Evolutionary conservation across 345 rosid species (phyloP).

Genomic region (Camelina sativa): DNA sequence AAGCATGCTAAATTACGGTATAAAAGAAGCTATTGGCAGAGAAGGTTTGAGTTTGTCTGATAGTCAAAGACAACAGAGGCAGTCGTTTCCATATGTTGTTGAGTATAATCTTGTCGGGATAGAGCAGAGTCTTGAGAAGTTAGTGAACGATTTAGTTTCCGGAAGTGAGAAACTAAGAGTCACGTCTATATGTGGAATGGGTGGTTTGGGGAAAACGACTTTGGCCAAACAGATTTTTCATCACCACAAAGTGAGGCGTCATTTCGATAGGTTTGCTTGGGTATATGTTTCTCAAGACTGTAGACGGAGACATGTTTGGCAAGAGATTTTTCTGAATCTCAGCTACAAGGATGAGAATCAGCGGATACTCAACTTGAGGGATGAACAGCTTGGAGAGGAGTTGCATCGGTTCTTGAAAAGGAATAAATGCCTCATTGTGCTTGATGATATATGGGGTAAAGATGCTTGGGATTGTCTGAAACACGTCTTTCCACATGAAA

Average conservation of each 20-base stretch:
- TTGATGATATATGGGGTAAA: conserved; percentile 55
- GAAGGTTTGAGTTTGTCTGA: conserved; percentile 20
- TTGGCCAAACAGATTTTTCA: conserved; percentile 50
- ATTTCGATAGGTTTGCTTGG: conserved; percentile 52
- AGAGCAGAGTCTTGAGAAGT: conserved; percentile 37
- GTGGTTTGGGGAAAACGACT: conserved; percentile 64
- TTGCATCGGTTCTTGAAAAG: conserved; percentile 37
- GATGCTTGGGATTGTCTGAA: conserved; percentile 49
- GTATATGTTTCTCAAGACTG: conserved; percentile 51
- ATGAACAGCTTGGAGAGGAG: conserved; percentile 44
- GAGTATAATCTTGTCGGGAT: conserved; percentile 55
- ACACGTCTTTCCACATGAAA: conserved; percentile 46
- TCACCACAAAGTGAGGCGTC: conserved; percentile 39
- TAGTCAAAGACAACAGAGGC: conserved; percentile 42
- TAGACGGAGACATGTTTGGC: conserved; percentile 45
- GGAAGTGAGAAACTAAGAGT: conserved; percentile 28
- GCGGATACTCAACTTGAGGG: conserved; percentile 42
- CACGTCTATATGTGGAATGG: conserved; percentile 58
- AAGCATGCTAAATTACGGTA: conserved; percentile 49
- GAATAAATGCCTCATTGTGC: conserved; percentile 54
- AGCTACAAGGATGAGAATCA: conserved; percentile 47
- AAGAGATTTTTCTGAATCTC: conserved; percentile 45
- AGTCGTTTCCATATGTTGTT: conserved; percentile 43
- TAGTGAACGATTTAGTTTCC: conserved; percentile 41
- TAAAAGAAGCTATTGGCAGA: conserved; percentile 39